Evolutionary conservation across 2,329 filamentous ascomycete species (phyloP), one percentile per base, ranked within the genome.

Genomic region (Phialophora expanda): DNA sequence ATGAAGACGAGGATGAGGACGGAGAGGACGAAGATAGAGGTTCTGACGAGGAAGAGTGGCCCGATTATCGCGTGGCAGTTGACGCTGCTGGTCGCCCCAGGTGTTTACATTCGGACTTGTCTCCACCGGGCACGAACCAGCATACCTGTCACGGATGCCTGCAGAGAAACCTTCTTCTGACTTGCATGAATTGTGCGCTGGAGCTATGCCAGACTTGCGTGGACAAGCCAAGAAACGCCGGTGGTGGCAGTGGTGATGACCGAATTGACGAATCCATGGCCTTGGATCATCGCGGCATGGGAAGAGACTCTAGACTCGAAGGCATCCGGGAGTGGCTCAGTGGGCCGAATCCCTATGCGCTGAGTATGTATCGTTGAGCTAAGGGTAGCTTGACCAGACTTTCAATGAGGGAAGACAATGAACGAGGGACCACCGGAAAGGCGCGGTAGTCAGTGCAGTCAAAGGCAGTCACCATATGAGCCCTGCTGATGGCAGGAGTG

Each of bases 61-160:
- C 57, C 17, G 17, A 44, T 51, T 50, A 55, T 50, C 48, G 44
- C 17, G 11, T 44, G n/a, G 62, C 62, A 17, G 55, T 64, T 44
- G 56, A 59, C 34, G 17, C 22, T 9, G n/a, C 50, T 17, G 55
- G 55, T 53, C 14, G 46, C 7, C 26, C 44, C 6, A n/a, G 24
- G 32, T 64, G 62, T 26, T 38, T 50, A 32, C 61, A 58, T 32
- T 5, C 4, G 7, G 22, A 56, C 20, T 26, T 41, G 20, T 41
- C 28, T 14, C 6, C n/a, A 17, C 3, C 53, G 17, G 54, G 38
- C 20, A 20, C 22, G n/a, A 14, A 48, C 11, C 11, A 9, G 14
- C 50, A 24, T 51, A 12, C 9, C 44, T 63, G 61, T 26, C 61
- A 63, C 24, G 55, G 54, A 14, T 63, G 61, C 51, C 46, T 53